Evolutionary conservation across 108 stramenopile genomes (phyloP), one percentile per base, ranked within the genome.

Genomic region (Nitzschia inconspicua): DNA sequence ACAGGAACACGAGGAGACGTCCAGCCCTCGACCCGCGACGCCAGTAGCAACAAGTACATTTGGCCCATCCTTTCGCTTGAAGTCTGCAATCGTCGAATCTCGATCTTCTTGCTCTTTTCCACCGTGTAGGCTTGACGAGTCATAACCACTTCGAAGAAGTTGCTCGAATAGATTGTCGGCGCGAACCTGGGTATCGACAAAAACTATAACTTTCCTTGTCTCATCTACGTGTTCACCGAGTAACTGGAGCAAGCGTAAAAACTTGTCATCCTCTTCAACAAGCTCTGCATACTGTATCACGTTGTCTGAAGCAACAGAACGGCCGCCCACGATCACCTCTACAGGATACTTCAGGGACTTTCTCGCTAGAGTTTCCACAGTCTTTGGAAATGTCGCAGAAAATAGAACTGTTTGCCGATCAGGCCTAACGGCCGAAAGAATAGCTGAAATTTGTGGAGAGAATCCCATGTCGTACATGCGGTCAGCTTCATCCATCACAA

Each of bases 401-500:
- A 99, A 99, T 29, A 98, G 80, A 8, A 96, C 93, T 13, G 89
- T 93, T 58, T 97, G 96, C 25, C 95, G 69, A 84, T 96, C 95
- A 5, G 98, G 98, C 14, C 98, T 84, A 19, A 95, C 85, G 16
- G 94, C 95, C 14, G 77, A 68, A 23, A 98, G 57, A 49, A 99
- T 93, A 35, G 93, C 94, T 25, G 72, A 67, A 56, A 99, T 97
- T 70, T 99, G 99, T 13, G 99, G 97, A 34, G 94, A 96, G 65
- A 99, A 99, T 42, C 99, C 99, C 99, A 99, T 98, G 78, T 99
- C 99, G 66, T 97, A 99, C 88, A 98, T 96, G 20, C 99, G 80
- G 78, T 99, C 99, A 34, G 97, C 95, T 70, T 99, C 99, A 64
- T 99, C 99, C 72, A 98, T 79, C 6, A 97, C 96, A 22, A 98